Conservation (phyloP, 352 stramenopile species). For the Phytophthora crassamura region DNA sequence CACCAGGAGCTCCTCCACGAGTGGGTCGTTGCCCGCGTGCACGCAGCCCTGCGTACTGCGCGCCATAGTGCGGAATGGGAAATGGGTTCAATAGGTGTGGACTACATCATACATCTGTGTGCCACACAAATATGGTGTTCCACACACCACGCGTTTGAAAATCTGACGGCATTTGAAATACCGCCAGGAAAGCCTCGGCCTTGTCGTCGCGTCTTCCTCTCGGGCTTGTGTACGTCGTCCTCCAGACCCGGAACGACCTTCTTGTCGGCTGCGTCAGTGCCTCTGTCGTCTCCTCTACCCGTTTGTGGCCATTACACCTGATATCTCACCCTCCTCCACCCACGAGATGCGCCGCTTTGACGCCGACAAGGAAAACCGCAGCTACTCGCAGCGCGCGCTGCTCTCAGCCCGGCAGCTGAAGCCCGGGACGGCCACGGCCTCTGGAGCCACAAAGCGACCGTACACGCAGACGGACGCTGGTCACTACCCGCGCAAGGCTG, state of each 20-base stretch:
- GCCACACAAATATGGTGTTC: no score
- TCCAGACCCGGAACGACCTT: not conserved
- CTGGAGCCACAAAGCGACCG: conserved; percentile 40
- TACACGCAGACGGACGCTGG: conserved; percentile 36
- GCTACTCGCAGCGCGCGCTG: conserved; percentile 25
- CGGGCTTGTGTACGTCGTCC: not conserved
- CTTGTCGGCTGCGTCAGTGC: not conserved
- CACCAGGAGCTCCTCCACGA: conserved; percentile 77
- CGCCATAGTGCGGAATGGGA: not conserved
- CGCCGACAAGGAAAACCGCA: conserved; percentile 74
- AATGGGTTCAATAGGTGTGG: no score
- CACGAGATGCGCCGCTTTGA: conserved; percentile 62
- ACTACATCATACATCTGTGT: no score
- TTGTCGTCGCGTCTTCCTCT: not conserved
- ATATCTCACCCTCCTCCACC: not conserved
- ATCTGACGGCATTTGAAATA: not conserved
- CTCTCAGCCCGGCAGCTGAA: conserved; percentile 33
- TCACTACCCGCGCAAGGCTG: conserved; percentile 41
- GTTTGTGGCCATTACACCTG: not conserved
- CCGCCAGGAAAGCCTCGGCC: conserved; percentile 10
- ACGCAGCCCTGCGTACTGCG: conserved; percentile 56
- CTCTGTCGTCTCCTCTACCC: conserved; percentile 1
- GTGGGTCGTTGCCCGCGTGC: conserved; percentile 64
- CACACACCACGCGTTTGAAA: not conserved
- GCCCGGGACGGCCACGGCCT: conserved; percentile 4